Evolutionary conservation across 208 protist genomes (phyloP), one percentile per base, ranked within the genome.

Genomic region (Trypanosoma grayi): DNA sequence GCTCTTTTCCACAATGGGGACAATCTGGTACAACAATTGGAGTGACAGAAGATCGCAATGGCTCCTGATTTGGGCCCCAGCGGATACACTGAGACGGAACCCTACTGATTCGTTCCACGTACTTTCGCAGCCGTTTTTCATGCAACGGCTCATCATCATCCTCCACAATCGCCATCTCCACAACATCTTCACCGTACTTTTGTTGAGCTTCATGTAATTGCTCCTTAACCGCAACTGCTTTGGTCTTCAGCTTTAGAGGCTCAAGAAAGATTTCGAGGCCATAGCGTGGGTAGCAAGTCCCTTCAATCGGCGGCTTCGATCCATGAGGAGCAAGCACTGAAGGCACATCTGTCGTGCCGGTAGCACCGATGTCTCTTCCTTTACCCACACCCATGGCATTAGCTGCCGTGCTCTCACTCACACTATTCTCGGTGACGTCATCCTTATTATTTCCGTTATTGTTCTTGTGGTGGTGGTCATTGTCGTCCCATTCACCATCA

Each of bases 1-100:
- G 76, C 9, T 60, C 41, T 4, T 73, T 79, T 4, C 72, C 71
- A 46, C 90, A 95, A 22, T 46, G 61, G 5, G 77, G 45, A 46
- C 90, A 95, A 28, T 66, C 62, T 11, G 85, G 85, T 11, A 87
- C 59, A 6, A 47, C 36, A 28, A 70, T 54, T 9, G 70, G 52
- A 13, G 61, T 46, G 9, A 60, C 33, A 47, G 70, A 77, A 1
- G 81, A 80, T 13, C 79, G 79, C 24, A 94, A 57, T n/a, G 85
- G 86, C 4, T 65, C 31, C 9, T 79, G 79, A 22, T 68, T 83
- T n/a, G 73, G 81, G 56, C 80, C 85, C 86, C 90, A 95, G 25
- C 90, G 81, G 54, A 95, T 77, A 61, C 85, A 93, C 71, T 95
- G 90, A 36, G 90, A 82, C 6, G 86, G 83, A 37, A 62, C 66